Conservation (phyloP, 179 eudicot genomes). For the Heliamphora pulchella region DNA sequence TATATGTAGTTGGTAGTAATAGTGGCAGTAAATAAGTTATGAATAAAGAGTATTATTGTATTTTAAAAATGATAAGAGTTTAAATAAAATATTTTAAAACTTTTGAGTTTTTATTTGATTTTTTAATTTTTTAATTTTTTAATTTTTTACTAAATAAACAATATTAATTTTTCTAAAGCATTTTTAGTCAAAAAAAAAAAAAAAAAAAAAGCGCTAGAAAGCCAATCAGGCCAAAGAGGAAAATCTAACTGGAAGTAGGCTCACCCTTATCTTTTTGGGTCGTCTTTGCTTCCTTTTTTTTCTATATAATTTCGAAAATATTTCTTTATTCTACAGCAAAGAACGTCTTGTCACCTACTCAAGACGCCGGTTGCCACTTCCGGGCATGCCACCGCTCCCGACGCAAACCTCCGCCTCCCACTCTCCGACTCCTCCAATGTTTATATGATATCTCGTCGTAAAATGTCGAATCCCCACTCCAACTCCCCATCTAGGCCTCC, state of each 20-base stretch:
- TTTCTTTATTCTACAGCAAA: slow-evolving; percentile 18
- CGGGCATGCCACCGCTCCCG: slow-evolving; percentile 14
- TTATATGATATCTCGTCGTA: neutral
- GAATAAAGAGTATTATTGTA: too few relatives aligned
- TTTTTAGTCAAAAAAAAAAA: too few relatives aligned
- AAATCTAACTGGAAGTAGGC: slow-evolving; percentile 15
- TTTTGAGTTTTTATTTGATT: too few relatives aligned
- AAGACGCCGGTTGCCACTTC: slow-evolving; percentile 9
- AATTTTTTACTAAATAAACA: too few relatives aligned
- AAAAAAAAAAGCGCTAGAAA: neutral
- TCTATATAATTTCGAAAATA: slow-evolving; percentile 14
- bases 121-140: too few relatives aligned
- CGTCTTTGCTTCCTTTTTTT: slow-evolving; percentile 5
- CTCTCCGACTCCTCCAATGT: neutral
- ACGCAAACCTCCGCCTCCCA: neutral
- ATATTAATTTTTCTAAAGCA: neutral
- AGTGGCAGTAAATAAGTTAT: too few relatives aligned
- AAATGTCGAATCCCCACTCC: neutral
- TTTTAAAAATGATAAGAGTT: too few relatives aligned
- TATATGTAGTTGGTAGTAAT: too few relatives aligned
- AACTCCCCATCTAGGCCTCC: neutral
- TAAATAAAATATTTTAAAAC: too few relatives aligned
- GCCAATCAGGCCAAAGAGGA: neutral
- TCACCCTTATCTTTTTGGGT: slow-evolving; percentile 20
- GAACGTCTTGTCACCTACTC: slow-evolving; percentile 27